Evolutionary conservation across 2,329 filamentous ascomycete species (phyloP), one percentile per base, ranked within the genome.

Genomic region (Colletotrichum theobromicola): DNA sequence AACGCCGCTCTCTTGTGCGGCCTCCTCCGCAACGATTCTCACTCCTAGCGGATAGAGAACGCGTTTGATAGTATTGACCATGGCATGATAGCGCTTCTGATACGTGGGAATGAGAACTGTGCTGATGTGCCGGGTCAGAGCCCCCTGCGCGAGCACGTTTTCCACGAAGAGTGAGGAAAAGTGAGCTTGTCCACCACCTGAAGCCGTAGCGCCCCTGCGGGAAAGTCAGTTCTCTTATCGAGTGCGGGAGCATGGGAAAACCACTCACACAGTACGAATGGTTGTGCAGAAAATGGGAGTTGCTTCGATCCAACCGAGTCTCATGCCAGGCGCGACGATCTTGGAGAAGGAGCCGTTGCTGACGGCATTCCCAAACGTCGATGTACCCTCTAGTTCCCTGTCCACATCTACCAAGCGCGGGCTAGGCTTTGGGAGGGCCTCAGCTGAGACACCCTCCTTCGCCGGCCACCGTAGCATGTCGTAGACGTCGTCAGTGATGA

Each of bases 311-410:
- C 96, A 98, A 13, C 96, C 96, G 0, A 94, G 95, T 13, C 96
- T 89, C 64, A 94, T 84, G 1, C 96, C 96, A 0, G 96, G 95
- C 0, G 92, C 95, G 24, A 92, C 89, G 37, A 98, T 92, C 83
- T 98, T 98, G 81, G 92, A 95, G 83, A 98, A 98, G 5, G 93
- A 95, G n/a, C 94, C 95, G 81, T 98, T 98, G 79, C 93, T 96
- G 42, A 96, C 87, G 12, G 92, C 90, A 81, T 98, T 93, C 7
- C 96, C 95, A 81, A 96, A 98, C 92, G 87, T 9, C 79, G 95
- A 85, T 21, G 89, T 87, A 7, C 91, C 86, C 9, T 67, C 65
- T 18, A 58, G 18, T 4, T 60, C 65, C 4, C 65, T 28, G 82
- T 98, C 95, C 69, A 98, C 86, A 80, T 98, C 95, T n/a, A 94